These are phyloP conservation scores for Scutellaria galericulata DNA, from an alignment of 257 asterid genomes.

Conservation along the genomic window DNA sequence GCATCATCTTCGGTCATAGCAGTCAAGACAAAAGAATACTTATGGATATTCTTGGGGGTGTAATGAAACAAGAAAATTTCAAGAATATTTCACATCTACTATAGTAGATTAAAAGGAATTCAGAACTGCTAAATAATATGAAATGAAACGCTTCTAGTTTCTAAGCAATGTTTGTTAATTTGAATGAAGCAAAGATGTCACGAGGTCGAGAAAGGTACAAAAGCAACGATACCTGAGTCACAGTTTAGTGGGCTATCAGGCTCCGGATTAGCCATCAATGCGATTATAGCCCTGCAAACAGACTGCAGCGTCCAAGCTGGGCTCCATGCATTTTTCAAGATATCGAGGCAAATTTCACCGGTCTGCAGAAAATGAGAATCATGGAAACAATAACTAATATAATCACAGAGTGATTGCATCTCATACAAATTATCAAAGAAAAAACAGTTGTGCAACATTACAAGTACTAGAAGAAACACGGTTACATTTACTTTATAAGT, in stretches of 20 bases:
- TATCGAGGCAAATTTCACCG: slow-evolving; percentile 99
- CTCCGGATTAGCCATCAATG: slow-evolving; percentile 98
- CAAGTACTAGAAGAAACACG: neutral
- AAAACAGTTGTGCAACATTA: neutral
- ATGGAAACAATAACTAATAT: slow-evolving; percentile 5
- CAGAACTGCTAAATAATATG: neutral
- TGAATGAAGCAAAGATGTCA: neutral
- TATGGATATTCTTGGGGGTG: too few relatives aligned
- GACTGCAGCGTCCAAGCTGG: slow-evolving; percentile 99
- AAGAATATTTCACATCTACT: neutral
- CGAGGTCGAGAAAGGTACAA: neutral
- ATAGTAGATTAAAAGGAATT: neutral
- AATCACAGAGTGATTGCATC: neutral
- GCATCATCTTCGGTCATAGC: slow-evolving; percentile 12
- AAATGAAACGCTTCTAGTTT: neutral
- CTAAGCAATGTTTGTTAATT: neutral
- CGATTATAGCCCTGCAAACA: slow-evolving; percentile 97
- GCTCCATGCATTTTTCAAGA: slow-evolving; percentile 98
- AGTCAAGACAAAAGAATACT: slow-evolving; percentile 1
- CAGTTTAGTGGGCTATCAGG: slow-evolving; percentile 97
- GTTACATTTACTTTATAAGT: neutral
- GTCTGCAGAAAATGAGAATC: slow-evolving; percentile 55
- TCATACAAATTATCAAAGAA: neutral
- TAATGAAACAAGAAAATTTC: too few relatives aligned
- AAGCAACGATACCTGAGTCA: slow-evolving; percentile 73